Evolutionary conservation across 2,329 filamentous ascomycete genomes (phyloP).

Genomic region (Lomentospora prolificans): DNA sequence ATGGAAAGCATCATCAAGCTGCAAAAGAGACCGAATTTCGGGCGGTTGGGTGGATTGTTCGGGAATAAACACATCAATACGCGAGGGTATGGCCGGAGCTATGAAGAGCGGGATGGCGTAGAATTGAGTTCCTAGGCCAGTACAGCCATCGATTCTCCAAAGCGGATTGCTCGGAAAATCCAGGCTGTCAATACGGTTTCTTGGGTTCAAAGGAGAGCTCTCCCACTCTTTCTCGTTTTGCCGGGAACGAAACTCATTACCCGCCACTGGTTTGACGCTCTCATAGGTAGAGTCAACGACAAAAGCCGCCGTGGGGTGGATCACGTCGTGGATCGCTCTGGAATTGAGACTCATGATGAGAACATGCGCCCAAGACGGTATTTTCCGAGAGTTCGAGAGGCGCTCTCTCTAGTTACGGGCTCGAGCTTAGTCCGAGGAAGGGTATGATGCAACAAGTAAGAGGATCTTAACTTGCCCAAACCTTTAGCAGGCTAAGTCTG

Average conservation of each 20-base stretch:
- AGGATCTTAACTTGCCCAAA: too few relatives aligned
- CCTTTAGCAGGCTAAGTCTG: too few relatives aligned
- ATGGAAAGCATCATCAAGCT: constrained; percentile 43
- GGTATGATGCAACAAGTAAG: too few relatives aligned
- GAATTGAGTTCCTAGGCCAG: constrained; percentile 46
- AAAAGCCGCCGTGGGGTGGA: constrained; percentile 49
- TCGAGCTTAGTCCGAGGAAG: too few relatives aligned
- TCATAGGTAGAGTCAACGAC: background rate
- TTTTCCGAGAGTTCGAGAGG: too few relatives aligned
- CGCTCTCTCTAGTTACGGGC: too few relatives aligned
- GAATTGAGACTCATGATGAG: constrained; percentile 42
- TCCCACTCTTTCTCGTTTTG: constrained; percentile 26
- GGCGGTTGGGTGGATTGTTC: constrained; percentile 32
- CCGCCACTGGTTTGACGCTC: background rate
- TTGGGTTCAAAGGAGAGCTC: constrained; percentile 44
- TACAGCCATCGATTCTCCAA: constrained; percentile 51
- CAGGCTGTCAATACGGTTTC: constrained; percentile 50
- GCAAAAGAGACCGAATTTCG: constrained; percentile 34
- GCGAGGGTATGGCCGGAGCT: constrained; percentile 33
- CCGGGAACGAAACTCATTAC: background rate
- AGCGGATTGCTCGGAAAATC: constrained; percentile 30
- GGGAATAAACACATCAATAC: constrained; percentile 49
- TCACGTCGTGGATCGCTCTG: constrained; percentile 41
- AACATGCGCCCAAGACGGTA: background rate
- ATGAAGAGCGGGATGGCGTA: constrained; percentile 46